phyloP scores from a whole-genome alignment of 176 grass and related monocot genomes.

The Luzula sylvatica region DNA sequence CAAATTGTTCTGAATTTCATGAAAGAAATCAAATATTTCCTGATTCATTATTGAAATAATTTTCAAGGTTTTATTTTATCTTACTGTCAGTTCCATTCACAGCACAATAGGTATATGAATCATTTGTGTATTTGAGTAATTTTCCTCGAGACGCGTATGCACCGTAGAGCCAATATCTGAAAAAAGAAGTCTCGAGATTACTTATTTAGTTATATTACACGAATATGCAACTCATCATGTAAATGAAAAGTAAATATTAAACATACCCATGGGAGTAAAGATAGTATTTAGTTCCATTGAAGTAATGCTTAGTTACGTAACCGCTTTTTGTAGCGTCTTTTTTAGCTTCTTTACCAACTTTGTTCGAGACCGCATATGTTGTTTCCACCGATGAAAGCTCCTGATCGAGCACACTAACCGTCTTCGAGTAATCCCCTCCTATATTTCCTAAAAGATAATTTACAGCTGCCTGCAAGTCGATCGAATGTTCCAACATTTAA shows the following conservation, averaged over 20 bases:
- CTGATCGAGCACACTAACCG: constrained; percentile 35
- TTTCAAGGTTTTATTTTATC: too few relatives aligned
- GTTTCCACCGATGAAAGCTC: constrained; percentile 39
- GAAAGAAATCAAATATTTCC: background rate
- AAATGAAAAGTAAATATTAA: background rate
- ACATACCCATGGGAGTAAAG: constrained; percentile 45
- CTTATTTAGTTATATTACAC: too few relatives aligned
- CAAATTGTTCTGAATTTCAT: background rate
- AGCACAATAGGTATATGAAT: constrained; percentile 24
- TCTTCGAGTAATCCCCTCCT: constrained; percentile 25
- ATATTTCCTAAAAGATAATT: constrained; percentile 43
- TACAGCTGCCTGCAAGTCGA: constrained; percentile 28
- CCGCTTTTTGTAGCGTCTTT: constrained; percentile 3
- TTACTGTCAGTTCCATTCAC: constrained; percentile 27
- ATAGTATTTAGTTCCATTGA: constrained; percentile 34
- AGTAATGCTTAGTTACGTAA: constrained; percentile 25
- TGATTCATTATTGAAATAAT: too few relatives aligned
- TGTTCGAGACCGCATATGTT: constrained; percentile 34
- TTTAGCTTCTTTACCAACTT: constrained; percentile 22
- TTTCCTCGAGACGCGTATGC: constrained; percentile 26
- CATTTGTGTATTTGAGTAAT: constrained; percentile 29
- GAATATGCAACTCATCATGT: too few relatives aligned
- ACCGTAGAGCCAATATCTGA: constrained; percentile 32
- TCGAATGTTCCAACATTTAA: background rate
- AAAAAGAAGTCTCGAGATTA: too few relatives aligned